Conservation (phyloP, 2,329 filamentous ascomycete species). For the Ophiostoma triangulosporum region DNA sequence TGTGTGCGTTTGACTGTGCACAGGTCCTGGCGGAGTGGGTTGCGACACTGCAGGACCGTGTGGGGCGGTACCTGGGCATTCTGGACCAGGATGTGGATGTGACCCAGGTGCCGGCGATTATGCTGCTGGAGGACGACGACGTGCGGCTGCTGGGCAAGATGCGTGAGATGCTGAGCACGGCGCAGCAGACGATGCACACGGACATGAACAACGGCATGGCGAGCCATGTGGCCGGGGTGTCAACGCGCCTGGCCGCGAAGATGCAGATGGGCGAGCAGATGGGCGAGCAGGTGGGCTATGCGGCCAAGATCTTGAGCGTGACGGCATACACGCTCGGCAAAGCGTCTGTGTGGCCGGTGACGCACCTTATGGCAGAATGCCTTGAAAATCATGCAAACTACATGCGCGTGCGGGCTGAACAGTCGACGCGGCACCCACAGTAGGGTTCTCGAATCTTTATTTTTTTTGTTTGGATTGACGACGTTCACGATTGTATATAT, state of each 20-base stretch:
- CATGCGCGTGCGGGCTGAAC: constrained; percentile 38
- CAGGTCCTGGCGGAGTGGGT: constrained; percentile 93
- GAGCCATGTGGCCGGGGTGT: constrained; percentile 26
- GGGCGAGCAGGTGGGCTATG: constrained; percentile 58
- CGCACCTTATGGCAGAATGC: constrained; percentile 40
- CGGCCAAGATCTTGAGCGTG: constrained; percentile 69
- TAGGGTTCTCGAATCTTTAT: neutral
- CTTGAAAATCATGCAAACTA: constrained; percentile 41
- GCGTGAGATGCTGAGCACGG: constrained; percentile 59
- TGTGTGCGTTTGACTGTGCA: constrained; percentile 88
- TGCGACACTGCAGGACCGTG: constrained; percentile 80
- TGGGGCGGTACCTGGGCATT: constrained; percentile 79
- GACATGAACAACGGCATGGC: constrained; percentile 32
- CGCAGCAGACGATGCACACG: constrained; percentile 66
- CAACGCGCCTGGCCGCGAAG: constrained; percentile 32
- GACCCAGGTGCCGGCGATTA: constrained; percentile 67
- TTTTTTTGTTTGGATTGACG: too few species aligned
- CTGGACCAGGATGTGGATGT: constrained; percentile 76
- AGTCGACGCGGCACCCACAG: constrained; percentile 24
- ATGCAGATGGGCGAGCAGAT: constrained; percentile 39
- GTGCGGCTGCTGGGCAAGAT: constrained; percentile 74
- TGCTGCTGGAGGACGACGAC: constrained; percentile 87
- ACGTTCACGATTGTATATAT: neutral
- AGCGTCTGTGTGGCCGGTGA: constrained; percentile 76
- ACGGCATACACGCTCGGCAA: constrained; percentile 81